These are phyloP conservation scores for Begonia loranthoides DNA, from an alignment of 306 rosid genomes.

Conservation along the genomic window DNA sequence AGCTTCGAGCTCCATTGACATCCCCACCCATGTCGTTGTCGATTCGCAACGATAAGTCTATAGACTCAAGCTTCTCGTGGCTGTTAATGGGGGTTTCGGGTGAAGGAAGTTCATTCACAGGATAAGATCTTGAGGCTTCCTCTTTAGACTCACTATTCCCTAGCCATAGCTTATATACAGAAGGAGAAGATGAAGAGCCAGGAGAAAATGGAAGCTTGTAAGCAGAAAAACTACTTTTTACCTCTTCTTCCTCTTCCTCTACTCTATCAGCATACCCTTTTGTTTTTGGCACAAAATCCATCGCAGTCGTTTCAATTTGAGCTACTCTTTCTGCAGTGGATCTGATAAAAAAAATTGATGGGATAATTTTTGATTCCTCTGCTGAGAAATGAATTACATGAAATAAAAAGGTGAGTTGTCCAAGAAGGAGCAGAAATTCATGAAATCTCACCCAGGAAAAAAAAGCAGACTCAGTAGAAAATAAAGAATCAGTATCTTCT, in stretches of 20 bases:
- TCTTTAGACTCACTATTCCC: background rate
- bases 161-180: background rate
- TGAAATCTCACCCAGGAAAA: too few species aligned
- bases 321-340: background rate
- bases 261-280: background rate
- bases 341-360: background rate
- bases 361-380: background rate
- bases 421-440: background rate
- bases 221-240: background rate
- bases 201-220: too few species aligned
- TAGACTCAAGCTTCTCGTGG: conserved; percentile 1
- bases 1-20: background rate
- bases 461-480: background rate
- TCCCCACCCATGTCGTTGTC: background rate
- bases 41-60: conserved; percentile 7
- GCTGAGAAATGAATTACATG: too few species aligned
- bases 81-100: background rate
- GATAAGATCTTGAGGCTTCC: background rate
- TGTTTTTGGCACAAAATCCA: conserved; percentile 8
- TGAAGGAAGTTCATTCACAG: background rate
- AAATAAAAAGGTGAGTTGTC: background rate
- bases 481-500: background rate
- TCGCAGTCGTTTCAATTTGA: background rate
- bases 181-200: too few species aligned
- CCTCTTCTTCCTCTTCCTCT: conserved; percentile 6